These are phyloP conservation scores for Plasmodium gonderi DNA, from an alignment of 169 alveolate genomes.

Conservation along the genomic window DNA sequence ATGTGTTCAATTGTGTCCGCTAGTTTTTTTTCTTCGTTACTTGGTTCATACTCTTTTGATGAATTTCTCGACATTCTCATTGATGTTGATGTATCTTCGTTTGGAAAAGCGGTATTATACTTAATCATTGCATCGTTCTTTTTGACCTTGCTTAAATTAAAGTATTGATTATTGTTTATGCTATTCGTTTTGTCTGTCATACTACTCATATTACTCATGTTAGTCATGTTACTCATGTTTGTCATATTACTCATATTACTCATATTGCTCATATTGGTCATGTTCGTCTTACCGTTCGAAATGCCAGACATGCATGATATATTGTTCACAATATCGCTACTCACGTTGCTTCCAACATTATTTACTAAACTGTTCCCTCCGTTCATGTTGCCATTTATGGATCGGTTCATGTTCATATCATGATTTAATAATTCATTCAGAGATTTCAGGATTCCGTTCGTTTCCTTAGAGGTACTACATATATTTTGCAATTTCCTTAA, in stretches of 20 bases:
- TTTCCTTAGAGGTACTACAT: background rate
- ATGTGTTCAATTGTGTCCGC: conserved; percentile 54
- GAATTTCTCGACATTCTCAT: conserved; percentile 68
- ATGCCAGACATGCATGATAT: background rate
- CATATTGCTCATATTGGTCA: background rate
- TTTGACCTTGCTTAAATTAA: background rate
- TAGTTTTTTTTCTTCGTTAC: conserved; percentile 29
- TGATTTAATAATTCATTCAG: conserved; percentile 9
- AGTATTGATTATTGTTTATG: background rate
- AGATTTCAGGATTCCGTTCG: background rate
- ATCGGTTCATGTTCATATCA: conserved; percentile 20
- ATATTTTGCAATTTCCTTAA: conserved; percentile 13
- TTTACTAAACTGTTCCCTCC: background rate
- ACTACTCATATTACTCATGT: background rate
- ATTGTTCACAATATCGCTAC: background rate
- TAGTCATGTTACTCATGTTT: background rate
- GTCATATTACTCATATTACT: background rate
- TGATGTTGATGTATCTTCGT: conserved; percentile 12
- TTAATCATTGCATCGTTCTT: conserved; percentile 1
- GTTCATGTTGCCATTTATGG: conserved; percentile 1
- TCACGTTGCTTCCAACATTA: background rate
- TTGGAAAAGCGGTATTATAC: conserved; percentile 23
- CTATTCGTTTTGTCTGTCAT: background rate
- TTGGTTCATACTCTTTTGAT: conserved; percentile 20
- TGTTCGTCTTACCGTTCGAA: background rate